phyloP scores from a whole-genome alignment of 352 stramenopile genomes.

The Phytophthora foliorum region DNA sequence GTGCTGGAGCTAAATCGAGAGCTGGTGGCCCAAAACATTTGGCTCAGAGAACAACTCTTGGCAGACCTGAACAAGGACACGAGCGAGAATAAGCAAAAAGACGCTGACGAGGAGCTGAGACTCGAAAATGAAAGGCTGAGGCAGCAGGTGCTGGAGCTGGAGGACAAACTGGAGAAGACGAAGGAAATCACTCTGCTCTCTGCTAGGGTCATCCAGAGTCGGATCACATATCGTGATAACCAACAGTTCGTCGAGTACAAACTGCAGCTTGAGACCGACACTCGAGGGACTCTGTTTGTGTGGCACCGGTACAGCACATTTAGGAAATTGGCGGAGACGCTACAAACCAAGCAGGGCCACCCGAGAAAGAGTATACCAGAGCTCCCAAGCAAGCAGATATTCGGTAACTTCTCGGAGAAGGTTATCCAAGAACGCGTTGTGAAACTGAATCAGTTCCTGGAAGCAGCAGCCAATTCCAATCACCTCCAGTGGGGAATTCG shows the following conservation, averaged over 20 bases:
- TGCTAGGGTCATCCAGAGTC: slow-evolving; percentile 56
- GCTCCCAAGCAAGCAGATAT: slow-evolving; percentile 67
- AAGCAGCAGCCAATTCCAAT: neutral
- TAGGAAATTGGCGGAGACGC: slow-evolving; percentile 58
- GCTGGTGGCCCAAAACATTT: slow-evolving; percentile 60
- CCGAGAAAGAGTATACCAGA: slow-evolving; percentile 63
- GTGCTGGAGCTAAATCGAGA: slow-evolving; percentile 61
- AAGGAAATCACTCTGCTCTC: slow-evolving; percentile 59
- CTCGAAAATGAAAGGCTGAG: slow-evolving; percentile 59
- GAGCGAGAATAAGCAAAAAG: neutral
- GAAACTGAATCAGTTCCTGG: slow-evolving; percentile 63
- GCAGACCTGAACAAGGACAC: slow-evolving; percentile 22
- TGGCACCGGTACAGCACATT: slow-evolving; percentile 73
- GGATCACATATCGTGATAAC: slow-evolving; percentile 58
- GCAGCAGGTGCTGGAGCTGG: slow-evolving; percentile 52
- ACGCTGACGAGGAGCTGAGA: slow-evolving; percentile 45
- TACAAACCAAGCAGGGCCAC: slow-evolving; percentile 62
- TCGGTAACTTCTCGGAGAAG: slow-evolving; percentile 64
- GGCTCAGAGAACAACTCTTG: slow-evolving; percentile 51
- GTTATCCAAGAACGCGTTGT: slow-evolving; percentile 65
- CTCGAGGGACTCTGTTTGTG: slow-evolving; percentile 57
- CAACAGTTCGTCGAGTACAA: slow-evolving; percentile 72
- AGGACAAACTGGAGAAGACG: slow-evolving; percentile 57
- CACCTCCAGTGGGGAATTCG: neutral
- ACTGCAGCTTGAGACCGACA: slow-evolving; percentile 66